Evolutionary conservation across 2,329 filamentous ascomycete genomes (phyloP).

Genomic region (Hymenoscyphus fructigenus): DNA sequence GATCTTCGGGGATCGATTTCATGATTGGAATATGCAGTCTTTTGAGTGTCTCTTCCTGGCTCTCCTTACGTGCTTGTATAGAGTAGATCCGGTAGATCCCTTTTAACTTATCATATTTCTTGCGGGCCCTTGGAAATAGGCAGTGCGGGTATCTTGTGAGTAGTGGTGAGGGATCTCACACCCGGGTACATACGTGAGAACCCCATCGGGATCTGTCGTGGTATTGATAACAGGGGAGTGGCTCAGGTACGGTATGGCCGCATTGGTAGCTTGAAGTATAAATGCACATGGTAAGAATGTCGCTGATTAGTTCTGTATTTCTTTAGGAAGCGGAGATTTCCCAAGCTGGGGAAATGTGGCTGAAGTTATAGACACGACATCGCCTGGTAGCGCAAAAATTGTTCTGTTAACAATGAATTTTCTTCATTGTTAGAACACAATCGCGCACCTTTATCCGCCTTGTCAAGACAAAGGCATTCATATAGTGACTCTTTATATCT

Average conservation of each 20-base stretch:
- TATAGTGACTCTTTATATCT: not conserved
- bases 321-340: not conserved
- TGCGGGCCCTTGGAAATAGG: not conserved
- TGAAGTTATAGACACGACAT: not conserved
- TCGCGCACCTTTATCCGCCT: not conserved
- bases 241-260: not conserved
- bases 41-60: not conserved
- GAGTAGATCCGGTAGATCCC: not conserved
- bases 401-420: not conserved
- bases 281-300: not conserved
- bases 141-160: not conserved
- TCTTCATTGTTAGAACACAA: not conserved
- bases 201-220: not conserved
- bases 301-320: not conserved
- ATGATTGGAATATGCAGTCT: not conserved
- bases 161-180: not conserved
- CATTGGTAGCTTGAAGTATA: not conserved
- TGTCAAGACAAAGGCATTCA: not conserved
- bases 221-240: not conserved
- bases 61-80: not conserved
- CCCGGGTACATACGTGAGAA: not conserved
- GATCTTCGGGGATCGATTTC: not conserved
- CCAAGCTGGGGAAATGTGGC: not conserved
- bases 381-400: not conserved
- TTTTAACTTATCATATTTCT: not conserved